phyloP scores from a whole-genome alignment of 2,329 filamentous ascomycete genomes.

The Colletotrichum limetticola region DNA sequence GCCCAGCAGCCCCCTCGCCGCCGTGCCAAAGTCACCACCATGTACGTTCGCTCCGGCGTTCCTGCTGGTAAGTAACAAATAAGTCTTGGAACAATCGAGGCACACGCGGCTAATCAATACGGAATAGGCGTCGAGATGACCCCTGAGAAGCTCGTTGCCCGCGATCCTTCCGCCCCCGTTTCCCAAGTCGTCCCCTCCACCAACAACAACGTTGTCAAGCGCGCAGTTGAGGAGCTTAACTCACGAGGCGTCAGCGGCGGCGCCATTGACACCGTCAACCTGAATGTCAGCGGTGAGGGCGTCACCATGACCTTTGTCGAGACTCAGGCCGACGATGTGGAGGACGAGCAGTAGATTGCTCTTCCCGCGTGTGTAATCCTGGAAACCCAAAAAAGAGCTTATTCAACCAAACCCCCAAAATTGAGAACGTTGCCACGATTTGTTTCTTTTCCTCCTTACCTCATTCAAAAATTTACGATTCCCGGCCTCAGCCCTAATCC shows the following conservation, averaged over 20 bases:
- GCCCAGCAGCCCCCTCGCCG: slow-evolving; percentile 43
- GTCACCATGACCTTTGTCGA: slow-evolving; percentile 60
- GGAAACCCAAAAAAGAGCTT: neutral
- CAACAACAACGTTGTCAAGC: slow-evolving; percentile 23
- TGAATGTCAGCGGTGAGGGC: slow-evolving; percentile 57
- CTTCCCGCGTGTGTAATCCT: neutral
- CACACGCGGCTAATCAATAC: neutral
- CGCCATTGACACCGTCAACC: slow-evolving; percentile 54
- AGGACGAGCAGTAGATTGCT: slow-evolving; percentile 42
- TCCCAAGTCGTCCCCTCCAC: slow-evolving; percentile 22
- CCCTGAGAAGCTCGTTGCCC: slow-evolving; percentile 31
- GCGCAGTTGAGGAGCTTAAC: slow-evolving; percentile 34
- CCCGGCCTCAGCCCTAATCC: slow-evolving; percentile 24
- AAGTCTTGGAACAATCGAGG: neutral
- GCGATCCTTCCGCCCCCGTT: slow-evolving; percentile 15
- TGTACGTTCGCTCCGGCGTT: slow-evolving; percentile 57
- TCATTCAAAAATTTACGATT: neutral
- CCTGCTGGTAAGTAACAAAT: slow-evolving; percentile 50
- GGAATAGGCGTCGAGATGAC: slow-evolving; percentile 27
- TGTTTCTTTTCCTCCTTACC: neutral
- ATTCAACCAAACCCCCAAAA: neutral
- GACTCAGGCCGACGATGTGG: slow-evolving; percentile 45
- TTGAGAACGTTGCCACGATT: neutral
- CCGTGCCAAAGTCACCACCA: slow-evolving; percentile 57
- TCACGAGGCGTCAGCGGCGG: slow-evolving; percentile 35